Evolutionary conservation across 345 rosid genomes (phyloP), one percentile per base, ranked within the genome.

Genomic region (Clausena lansium): DNA sequence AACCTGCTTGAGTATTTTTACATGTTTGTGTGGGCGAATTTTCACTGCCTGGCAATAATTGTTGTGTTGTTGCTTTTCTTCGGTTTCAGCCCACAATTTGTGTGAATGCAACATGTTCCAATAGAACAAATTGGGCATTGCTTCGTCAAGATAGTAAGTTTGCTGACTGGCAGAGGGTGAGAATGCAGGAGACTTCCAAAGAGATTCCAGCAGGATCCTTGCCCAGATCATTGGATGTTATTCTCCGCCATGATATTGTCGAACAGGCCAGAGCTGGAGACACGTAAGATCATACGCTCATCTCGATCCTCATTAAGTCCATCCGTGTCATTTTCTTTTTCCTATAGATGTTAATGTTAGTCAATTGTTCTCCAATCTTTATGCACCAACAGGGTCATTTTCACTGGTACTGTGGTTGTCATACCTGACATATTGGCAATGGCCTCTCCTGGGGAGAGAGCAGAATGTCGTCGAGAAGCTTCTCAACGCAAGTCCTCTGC

Each of bases 251-350:
- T 75, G 99, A 96, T 70, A 92, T 92, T 86, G 99, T 96, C 15
- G 98, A 96, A 85, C 94, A 92, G 84, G 98, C 98, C 73, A 90
- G 99, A 81, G 99, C 98, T 1, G 99, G 99, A 73, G 98, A 96
- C 76, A 91, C 94, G 99, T 95, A 88, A 87, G 92, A 72, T 77
- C 32, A 63, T 61, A 14, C 63, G 65, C 25, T 9, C 24, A 8
- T 15, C 28, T 45, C 45, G 20, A 52, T 75, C 27, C 27, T 4
- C 45, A 64, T 54, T 38, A 25, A 73, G 67, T 81, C 25, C 2
- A 57, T 63, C 19, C 32, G 39, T 69, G 54, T 32, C 13, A 3
- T 35, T 30, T 22, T 14, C 13, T 20, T 33, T 74, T 74, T 78
- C 28, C 30, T 25, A 6, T 24, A 24, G 11, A 24, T n/a, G 8